Conservation (phyloP, 2,329 filamentous ascomycete genomes). For the Monilinia aucupariae region DNA sequence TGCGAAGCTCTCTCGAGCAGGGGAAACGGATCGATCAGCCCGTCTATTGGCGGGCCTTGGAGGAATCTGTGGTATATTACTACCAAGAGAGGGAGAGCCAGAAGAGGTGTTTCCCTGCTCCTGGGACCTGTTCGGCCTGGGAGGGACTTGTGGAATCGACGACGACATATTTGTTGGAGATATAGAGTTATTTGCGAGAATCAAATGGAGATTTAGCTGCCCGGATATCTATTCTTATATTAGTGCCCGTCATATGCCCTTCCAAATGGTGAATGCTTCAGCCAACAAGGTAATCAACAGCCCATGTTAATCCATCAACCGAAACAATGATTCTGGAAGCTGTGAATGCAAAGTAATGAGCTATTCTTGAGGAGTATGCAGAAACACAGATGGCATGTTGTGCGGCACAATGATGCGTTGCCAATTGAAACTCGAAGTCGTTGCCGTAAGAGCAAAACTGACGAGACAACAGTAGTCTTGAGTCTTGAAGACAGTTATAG, state of each 20-base stretch:
- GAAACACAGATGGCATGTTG: not conserved
- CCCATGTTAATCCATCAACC: not conserved
- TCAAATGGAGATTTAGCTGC: constrained; percentile 11
- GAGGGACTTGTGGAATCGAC: constrained; percentile 49
- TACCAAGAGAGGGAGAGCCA: constrained; percentile 31
- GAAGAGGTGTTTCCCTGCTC: constrained; percentile 38
- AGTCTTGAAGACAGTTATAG: not conserved
- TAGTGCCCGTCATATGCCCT: constrained; percentile 4
- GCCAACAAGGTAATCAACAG: not conserved
- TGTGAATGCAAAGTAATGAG: not conserved
- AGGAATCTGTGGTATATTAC: constrained; percentile 65
- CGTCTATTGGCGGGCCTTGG: constrained; percentile 65
- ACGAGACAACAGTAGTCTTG: constrained; percentile 6
- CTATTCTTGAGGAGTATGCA: not conserved
- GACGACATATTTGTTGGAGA: constrained; percentile 11
- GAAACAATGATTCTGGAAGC: not conserved
- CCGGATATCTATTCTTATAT: constrained; percentile 13
- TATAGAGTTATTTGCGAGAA: constrained; percentile 5
- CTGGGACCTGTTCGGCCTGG: constrained; percentile 53
- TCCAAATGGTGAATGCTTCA: not conserved
- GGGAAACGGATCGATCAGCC: constrained; percentile 70
- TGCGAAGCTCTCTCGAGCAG: constrained; percentile 71
- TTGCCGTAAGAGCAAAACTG: not conserved
- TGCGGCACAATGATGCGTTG: constrained; percentile 3
- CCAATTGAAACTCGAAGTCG: constrained; percentile 12